Evolutionary conservation across 1,139 yeast species (phyloP).

Genomic region (Waltiozyma sp.): DNA sequence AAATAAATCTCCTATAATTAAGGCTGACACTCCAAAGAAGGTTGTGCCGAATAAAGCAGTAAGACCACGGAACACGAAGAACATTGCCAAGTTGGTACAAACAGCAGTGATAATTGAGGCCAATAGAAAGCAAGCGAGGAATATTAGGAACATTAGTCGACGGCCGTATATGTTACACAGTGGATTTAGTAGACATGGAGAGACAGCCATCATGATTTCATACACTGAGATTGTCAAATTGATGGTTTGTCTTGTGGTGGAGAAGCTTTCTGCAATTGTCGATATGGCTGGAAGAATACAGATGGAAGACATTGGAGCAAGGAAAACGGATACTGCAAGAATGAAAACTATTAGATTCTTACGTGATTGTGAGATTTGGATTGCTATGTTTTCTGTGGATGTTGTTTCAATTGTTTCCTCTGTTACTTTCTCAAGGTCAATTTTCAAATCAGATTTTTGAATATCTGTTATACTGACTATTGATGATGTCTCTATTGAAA

Average conservation of each 20-base stretch:
- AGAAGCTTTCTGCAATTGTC: slow-evolving; percentile 31
- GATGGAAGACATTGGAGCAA: slow-evolving; percentile 33
- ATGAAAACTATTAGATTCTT: slow-evolving; percentile 16
- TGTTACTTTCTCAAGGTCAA: too few relatives aligned
- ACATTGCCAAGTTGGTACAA: slow-evolving; percentile 39
- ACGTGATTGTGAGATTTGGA: neutral
- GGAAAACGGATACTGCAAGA: slow-evolving; percentile 23
- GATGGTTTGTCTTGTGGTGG: slow-evolving; percentile 30
- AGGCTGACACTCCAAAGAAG: slow-evolving; percentile 37
- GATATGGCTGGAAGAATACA: slow-evolving; percentile 41
- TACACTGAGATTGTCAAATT: slow-evolving; percentile 39
- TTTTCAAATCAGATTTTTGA: too few relatives aligned
- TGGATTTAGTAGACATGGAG: slow-evolving; percentile 39
- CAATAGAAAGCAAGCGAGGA: slow-evolving; percentile 25
- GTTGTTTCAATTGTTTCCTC: too few relatives aligned
- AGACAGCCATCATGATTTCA: slow-evolving; percentile 38
- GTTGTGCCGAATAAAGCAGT: slow-evolving; percentile 42
- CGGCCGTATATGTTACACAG: slow-evolving; percentile 41
- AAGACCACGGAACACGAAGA: slow-evolving; percentile 32
- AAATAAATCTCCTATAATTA: slow-evolving; percentile 35
- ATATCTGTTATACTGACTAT: too few relatives aligned
- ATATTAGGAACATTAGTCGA: slow-evolving; percentile 28
- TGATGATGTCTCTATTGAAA: too few relatives aligned
- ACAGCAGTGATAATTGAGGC: slow-evolving; percentile 31
- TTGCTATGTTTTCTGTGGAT: too few relatives aligned